phyloP scores from a whole-genome alignment of 495 filamentous ascomycete species.

The Apiosordaria backusii region DNA sequence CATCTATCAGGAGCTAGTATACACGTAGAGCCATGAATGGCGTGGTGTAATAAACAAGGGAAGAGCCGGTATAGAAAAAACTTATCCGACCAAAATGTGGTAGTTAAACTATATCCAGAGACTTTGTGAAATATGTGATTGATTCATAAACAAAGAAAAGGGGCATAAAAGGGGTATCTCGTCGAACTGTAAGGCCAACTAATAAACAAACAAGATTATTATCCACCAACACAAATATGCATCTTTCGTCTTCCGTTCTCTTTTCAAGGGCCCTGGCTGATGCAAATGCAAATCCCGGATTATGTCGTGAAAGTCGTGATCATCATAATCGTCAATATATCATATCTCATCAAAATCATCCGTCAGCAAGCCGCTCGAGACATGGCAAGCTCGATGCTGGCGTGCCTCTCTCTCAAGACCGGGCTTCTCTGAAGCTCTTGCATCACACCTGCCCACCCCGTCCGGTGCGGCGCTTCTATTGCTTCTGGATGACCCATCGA shows the following conservation, averaged over 20 bases:
- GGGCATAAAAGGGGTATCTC: not conserved
- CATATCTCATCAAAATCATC: slow-evolving; percentile 1
- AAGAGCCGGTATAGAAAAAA: not conserved
- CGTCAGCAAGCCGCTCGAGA: slow-evolving; percentile 19
- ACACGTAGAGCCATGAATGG: not conserved
- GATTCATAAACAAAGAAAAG: not conserved
- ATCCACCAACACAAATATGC: not conserved
- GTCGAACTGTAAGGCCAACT: not conserved
- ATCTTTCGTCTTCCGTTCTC: not conserved
- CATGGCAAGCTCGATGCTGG: slow-evolving; percentile 50
- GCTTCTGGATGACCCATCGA: slow-evolving; percentile 41
- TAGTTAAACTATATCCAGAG: not conserved
- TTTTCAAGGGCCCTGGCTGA: not conserved
- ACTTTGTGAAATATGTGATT: not conserved
- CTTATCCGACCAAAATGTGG: not conserved
- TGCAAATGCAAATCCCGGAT: not conserved
- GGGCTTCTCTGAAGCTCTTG: slow-evolving; percentile 51
- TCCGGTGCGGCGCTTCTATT: slow-evolving; percentile 35
- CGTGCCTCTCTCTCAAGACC: slow-evolving; percentile 48
- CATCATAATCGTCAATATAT: not conserved
- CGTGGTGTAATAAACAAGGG: not conserved
- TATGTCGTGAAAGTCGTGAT: not conserved
- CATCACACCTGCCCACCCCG: slow-evolving; percentile 53
- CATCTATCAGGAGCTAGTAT: not conserved
- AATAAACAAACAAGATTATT: not conserved